Conservation (phyloP, 257 asterid species). For the Forsythia viridissima region DNA sequence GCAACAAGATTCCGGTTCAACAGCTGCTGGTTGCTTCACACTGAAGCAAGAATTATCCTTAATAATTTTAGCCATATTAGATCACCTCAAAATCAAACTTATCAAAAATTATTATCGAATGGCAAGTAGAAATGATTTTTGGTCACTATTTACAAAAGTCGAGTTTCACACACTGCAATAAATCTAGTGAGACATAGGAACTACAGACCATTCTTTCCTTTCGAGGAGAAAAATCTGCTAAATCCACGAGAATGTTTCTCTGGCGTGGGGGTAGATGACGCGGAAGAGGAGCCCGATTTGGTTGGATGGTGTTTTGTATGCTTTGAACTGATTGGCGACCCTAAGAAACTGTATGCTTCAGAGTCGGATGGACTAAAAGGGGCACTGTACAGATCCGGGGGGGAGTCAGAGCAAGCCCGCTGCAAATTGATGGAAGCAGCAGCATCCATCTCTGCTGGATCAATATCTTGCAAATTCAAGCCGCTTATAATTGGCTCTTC, state of each 20-base stretch:
- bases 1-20: neutral
- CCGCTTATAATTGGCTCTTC: constrained; percentile 64
- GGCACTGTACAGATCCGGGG: constrained; percentile 40
- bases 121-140: constrained; percentile 3
- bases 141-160: constrained; percentile 43
- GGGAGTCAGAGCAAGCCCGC: constrained; percentile 56
- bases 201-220: constrained; percentile 51
- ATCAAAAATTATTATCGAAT: constrained; percentile 23
- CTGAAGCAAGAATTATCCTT: constrained; percentile 16
- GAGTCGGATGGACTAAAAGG: constrained; percentile 56
- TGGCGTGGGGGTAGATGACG: constrained; percentile 65
- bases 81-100: constrained; percentile 1
- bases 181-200: constrained; percentile 22
- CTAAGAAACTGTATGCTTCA: constrained; percentile 50
- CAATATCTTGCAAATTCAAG: constrained; percentile 46
- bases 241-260: constrained; percentile 79
- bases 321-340: constrained; percentile 56
- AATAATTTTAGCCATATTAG: neutral
- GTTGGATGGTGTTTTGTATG: constrained; percentile 55
- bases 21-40: constrained; percentile 13
- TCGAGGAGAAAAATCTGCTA: constrained; percentile 83
- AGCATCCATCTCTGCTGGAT: constrained; percentile 47
- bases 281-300: constrained; percentile 60
- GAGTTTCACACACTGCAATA: constrained; percentile 19
- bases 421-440: constrained; percentile 40